These are phyloP conservation scores for Capsella rubella DNA, from an alignment of 441 rosid genomes.

Conservation along the genomic window DNA sequence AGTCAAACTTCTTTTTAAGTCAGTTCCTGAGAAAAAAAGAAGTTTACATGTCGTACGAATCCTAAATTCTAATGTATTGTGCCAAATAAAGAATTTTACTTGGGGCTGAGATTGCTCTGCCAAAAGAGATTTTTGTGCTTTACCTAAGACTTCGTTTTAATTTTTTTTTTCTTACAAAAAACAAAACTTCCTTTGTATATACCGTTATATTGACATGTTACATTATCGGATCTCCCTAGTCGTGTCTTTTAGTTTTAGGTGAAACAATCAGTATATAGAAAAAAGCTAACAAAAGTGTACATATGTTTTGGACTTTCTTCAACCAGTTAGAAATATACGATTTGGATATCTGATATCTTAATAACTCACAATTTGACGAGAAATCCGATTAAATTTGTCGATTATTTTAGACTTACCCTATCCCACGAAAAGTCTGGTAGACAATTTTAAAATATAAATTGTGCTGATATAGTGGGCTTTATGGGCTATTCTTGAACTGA, in stretches of 20 bases:
- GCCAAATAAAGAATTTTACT: neutral
- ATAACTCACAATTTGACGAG: neutral
- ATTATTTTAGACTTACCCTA: conserved; percentile 24
- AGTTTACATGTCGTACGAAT: conserved; percentile 35
- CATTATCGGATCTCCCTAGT: conserved; percentile 5
- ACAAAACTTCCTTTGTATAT: neutral
- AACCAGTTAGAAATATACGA: neutral
- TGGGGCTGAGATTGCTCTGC: conserved; percentile 7
- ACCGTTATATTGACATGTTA: conserved; percentile 1
- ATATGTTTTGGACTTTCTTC: neutral
- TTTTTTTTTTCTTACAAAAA: no score
- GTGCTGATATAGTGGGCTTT: conserved; percentile 23
- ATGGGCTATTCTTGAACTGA: conserved; percentile 13
- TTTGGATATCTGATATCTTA: conserved; percentile 8
- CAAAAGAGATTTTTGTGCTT: conserved; percentile 22
- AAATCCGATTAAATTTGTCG: conserved; percentile 7
- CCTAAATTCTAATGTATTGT: conserved; percentile 24
- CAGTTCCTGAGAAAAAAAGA: conserved; percentile 21
- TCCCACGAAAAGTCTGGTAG: neutral
- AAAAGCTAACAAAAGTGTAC: neutral
- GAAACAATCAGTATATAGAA: conserved; percentile 9
- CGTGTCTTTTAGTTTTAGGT: conserved; percentile 22
- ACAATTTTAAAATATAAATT: neutral
- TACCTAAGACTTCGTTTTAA: conserved; percentile 7
- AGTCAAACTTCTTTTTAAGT: conserved; percentile 31